These are phyloP conservation scores for Solanum pennellii DNA, from an alignment of 257 asterid species.

Conservation along the genomic window DNA sequence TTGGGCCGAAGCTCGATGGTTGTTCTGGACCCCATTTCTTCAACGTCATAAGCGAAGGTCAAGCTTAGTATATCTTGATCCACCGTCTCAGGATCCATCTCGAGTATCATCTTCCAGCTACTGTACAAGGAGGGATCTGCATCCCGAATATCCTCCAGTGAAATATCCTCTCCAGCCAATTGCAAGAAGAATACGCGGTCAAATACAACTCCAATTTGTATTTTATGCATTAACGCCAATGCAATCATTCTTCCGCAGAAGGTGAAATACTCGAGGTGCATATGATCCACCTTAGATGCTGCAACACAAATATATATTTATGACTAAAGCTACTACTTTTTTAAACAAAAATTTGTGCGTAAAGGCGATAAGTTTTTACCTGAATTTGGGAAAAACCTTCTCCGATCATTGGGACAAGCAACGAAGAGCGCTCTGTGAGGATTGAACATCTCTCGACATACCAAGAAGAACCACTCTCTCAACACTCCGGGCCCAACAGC, in stretches of 20 bases:
- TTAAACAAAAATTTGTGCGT: too few species aligned
- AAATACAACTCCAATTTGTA: not conserved
- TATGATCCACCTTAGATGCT: constrained; percentile 28
- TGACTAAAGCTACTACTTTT: too few species aligned
- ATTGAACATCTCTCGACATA: not conserved
- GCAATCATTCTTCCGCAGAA: constrained; percentile 87
- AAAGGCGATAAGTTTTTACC: not conserved
- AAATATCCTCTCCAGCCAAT: not conserved
- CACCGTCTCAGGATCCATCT: constrained; percentile 48
- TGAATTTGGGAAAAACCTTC: not conserved
- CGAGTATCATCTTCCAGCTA: not conserved
- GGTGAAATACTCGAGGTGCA: constrained; percentile 69
- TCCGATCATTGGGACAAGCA: not conserved
- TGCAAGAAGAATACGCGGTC: not conserved
- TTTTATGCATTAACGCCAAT: not conserved
- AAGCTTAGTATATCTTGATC: constrained; percentile 59
- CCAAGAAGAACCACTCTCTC: not conserved
- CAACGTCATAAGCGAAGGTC: not conserved
- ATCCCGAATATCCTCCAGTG: not conserved
- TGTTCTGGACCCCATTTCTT: constrained; percentile 39
- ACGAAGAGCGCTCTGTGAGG: not conserved
- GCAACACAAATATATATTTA: not conserved
- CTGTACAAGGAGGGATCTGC: not conserved
- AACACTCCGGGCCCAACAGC: not conserved
- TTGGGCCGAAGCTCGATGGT: constrained; percentile 51